Percentiles rank a stretch among this genome's conserved stretches.
These are phyloP conservation scores for Paramecium pentaurelia DNA, from an alignment of 73 alveolate species.

Conservation along the genomic window DNA sequence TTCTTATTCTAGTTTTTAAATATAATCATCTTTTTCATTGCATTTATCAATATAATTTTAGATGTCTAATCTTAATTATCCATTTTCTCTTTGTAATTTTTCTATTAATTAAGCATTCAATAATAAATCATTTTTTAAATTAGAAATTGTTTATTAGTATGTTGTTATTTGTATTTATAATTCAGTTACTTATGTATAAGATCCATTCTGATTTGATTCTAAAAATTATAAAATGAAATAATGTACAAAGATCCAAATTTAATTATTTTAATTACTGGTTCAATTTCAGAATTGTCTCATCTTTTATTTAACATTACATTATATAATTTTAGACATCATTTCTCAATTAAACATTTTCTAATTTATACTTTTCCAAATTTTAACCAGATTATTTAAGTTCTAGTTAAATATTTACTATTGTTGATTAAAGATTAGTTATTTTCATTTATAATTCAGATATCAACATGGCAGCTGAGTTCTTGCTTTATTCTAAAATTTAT, in stretches of 20 bases:
- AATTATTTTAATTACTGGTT: not conserved
- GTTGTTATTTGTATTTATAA: not conserved
- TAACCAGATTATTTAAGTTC: not conserved
- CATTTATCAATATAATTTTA: not conserved
- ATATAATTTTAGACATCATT: not conserved
- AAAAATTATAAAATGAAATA: not conserved
- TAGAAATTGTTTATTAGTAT: not conserved
- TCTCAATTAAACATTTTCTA: not conserved
- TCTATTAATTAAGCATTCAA: not conserved
- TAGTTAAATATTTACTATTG: not conserved
- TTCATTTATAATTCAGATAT: not conserved
- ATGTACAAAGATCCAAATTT: not conserved
- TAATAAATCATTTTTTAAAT: not conserved
- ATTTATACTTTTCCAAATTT: not conserved
- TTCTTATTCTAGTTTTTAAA: not conserved
- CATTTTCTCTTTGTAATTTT: not conserved
- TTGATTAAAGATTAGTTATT: not conserved
- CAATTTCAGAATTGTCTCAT: not conserved
- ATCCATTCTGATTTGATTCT: not conserved
- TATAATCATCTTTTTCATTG: not conserved
- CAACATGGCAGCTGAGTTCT: not conserved
- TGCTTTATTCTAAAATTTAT: not conserved
- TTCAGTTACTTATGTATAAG: not conserved
- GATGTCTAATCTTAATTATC: not conserved
- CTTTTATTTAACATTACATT: not conserved